Base-by-base conservation (phyloP, 192 early-diverging fungal species). In the Coemansia sp. region DNA sequence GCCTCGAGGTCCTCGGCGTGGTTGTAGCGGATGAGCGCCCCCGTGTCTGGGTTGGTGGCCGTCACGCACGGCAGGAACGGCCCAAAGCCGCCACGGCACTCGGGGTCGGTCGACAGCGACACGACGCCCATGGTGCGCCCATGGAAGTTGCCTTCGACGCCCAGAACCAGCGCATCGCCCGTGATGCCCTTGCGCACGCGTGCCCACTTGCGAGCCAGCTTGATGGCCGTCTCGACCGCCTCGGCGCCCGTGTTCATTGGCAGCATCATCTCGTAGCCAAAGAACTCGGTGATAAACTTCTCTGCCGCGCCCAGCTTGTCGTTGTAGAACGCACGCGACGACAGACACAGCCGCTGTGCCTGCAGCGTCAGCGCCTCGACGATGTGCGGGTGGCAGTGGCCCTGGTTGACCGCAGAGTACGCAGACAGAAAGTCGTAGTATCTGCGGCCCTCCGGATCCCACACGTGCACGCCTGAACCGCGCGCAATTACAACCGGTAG, bases 161-260 rank as follows among this genome's bases (percentile, higher is more conserved):
- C 82, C 25, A 99, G 81, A 27, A 99, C 82, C 39, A 92, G 92
- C 40, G 91, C 64, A 63, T 88, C 81, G 43, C 84, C 81, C 21
- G 87, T 81, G 44, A 99, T 89, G 6, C 86, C 84, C 84, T 99
- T 99, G 75, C 91, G 88, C 47, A 86, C 58, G 77, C 95, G 95
- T 7, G 89, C 96, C 96, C 96, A 99, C 79, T 93, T 92, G 66
- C 96, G 86, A 34, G 96, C 89, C 13, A 99, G 85, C 83, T 99
- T 99, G 69, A 99, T 89, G 23, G 92, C 96, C 7, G 96, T 99
- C 73, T 99, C 96, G 25, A 99, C 96, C 5, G 93, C 96, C 67
- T 99, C 96, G 45, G 94, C 93, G 53, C 96, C 96, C 10, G 96
- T 97, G 84, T 99, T 99, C 91, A 96, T 97, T 47, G 96, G 96